Percentiles rank a stretch among this genome's conserved stretches.
Conservation (phyloP, 2,329 filamentous ascomycete genomes). For the Aaosphaeria arxii region DNA sequence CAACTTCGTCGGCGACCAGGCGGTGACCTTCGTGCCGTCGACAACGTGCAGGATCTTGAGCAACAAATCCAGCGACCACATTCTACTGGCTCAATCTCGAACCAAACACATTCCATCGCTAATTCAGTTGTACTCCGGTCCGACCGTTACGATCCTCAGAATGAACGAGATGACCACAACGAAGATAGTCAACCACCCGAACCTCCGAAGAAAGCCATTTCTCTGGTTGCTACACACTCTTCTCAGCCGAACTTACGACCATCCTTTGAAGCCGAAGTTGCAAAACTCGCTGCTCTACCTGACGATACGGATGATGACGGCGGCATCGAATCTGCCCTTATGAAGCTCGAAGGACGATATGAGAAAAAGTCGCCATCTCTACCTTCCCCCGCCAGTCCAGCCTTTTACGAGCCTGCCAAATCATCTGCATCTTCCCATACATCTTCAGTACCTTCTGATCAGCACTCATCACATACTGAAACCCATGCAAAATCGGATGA, state of each 20-base stretch:
- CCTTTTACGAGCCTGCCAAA: conserved; percentile 19
- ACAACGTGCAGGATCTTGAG: conserved; percentile 47
- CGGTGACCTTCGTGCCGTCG: conserved; percentile 46
- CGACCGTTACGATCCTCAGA: conserved; percentile 21
- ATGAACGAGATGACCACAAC: conserved; percentile 9
- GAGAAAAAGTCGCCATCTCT: conserved; percentile 45
- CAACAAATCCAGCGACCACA: conserved; percentile 35
- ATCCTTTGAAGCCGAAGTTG: conserved; percentile 86
- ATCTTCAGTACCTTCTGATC: conserved; percentile 16
- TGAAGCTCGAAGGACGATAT: conserved; percentile 89
- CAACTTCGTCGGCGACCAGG: conserved; percentile 48
- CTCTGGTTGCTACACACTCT: conserved; percentile 51
- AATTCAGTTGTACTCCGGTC: conserved; percentile 37
- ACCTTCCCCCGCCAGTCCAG: conserved; percentile 15
- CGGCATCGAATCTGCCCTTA: conserved; percentile 85
- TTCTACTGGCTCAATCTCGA: conserved; percentile 49
- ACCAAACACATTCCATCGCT: conserved; percentile 40
- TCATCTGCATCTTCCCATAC: conserved; percentile 13
- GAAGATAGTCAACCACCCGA: conserved; percentile 8
- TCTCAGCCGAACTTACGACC: conserved; percentile 55
- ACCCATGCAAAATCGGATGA: conserved; percentile 19
- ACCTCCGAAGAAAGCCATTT: conserved; percentile 30
- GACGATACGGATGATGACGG: conserved; percentile 76
- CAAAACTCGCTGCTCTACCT: conserved; percentile 81
- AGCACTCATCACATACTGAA: conserved; percentile 9